Evolutionary conservation across 2,329 filamentous ascomycete genomes (phyloP).

Genomic region (Paramyrothecium sp.): DNA sequence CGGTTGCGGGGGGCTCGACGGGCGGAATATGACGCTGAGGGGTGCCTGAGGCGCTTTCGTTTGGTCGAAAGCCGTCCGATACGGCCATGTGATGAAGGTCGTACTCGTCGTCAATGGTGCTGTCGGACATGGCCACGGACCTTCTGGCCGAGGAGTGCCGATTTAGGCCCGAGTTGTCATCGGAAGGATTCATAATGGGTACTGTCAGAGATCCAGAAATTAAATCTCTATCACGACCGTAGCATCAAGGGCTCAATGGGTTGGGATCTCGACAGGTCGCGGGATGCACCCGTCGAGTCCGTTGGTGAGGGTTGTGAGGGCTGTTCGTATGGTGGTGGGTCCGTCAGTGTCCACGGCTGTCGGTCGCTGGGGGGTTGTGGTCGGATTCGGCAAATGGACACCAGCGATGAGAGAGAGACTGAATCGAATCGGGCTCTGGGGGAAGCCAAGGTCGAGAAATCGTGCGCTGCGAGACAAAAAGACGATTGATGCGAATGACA

Average conservation of each 20-base stretch:
- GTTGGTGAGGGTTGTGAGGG: not conserved
- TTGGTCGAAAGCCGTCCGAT: constrained; percentile 51
- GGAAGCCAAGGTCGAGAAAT: not conserved
- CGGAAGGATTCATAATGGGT: constrained; percentile 37
- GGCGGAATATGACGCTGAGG: constrained; percentile 9
- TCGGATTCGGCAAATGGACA: not conserved
- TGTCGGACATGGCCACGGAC: constrained; percentile 36
- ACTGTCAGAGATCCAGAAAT: constrained; percentile 14
- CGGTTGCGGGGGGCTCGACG: constrained; percentile 18
- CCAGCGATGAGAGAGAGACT: not conserved
- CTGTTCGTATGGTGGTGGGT: not conserved
- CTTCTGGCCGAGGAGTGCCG: constrained; percentile 40
- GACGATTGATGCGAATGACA: not conserved
- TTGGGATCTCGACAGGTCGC: constrained; percentile 2
- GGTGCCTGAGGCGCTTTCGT: not conserved
- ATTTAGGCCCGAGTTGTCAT: constrained; percentile 37
- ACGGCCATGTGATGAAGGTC: constrained; percentile 49
- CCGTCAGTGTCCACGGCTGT: not conserved
- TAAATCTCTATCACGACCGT: constrained; percentile 12
- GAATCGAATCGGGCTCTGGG: not conserved
- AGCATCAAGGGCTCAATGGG: not conserved
- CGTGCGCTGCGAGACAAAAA: not conserved
- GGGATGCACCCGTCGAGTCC: constrained; percentile 1
- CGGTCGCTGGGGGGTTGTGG: not conserved
- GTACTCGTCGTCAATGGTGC: constrained; percentile 39